Conservation (phyloP, 495 filamentous ascomycete species). For the Barbatosphaeria neglecta region DNA sequence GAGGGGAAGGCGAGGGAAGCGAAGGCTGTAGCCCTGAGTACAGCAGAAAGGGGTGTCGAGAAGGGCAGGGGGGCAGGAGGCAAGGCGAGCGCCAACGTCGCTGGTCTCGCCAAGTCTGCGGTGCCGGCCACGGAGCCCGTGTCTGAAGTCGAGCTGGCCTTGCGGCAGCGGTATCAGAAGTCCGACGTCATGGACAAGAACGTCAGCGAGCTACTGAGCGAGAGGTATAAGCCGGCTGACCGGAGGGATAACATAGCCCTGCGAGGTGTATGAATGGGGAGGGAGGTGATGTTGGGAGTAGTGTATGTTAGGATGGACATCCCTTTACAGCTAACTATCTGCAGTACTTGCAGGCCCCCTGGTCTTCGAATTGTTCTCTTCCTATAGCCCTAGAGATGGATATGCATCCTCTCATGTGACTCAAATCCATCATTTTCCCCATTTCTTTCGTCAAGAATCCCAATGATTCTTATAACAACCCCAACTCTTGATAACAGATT, state of each 20-base stretch:
- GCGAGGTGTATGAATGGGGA: conserved; percentile 13
- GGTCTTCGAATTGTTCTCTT: no score
- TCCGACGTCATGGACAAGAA: conserved; percentile 20
- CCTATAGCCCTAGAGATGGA: no score
- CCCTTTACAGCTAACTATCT: no score
- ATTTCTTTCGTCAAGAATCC: no score
- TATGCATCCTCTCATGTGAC: no score
- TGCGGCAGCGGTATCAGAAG: conserved; percentile 35
- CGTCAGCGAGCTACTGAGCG: conserved; percentile 31
- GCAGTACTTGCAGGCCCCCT: no score
- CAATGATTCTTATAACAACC: no score
- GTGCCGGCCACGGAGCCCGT: conserved; percentile 12
- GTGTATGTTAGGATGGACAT: no score
- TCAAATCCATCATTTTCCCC: no score
- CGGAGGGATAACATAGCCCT: conserved; percentile 25
- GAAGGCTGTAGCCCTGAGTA: conserved; percentile 6
- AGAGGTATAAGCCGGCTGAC: conserved; percentile 34
- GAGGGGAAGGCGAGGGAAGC: conserved; percentile 7
- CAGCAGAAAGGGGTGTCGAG: conserved; percentile 16
- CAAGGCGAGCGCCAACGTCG: conserved; percentile 15
- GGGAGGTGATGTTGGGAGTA: neutral
- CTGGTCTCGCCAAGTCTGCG: conserved; percentile 14
- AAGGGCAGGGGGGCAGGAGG: conserved; percentile 11
- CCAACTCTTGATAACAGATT: no score
- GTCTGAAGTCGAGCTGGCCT: conserved; percentile 31